These are phyloP conservation scores for Psidium friedrichsthalianum DNA, from an alignment of 345 rosid species.

Conservation along the genomic window DNA sequence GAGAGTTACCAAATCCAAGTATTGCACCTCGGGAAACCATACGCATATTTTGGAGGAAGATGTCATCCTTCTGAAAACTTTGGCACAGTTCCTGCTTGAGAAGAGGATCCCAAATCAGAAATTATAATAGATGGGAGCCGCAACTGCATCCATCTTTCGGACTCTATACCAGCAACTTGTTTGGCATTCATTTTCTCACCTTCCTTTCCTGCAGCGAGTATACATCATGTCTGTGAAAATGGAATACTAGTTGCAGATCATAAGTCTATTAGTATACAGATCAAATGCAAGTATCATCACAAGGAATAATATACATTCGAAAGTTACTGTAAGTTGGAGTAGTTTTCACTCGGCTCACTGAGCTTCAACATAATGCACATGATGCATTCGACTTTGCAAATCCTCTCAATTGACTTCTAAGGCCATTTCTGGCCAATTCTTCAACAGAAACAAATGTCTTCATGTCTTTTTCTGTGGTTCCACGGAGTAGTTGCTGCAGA, in stretches of 20 bases:
- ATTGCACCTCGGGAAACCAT: not conserved
- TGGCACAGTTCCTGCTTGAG: not conserved
- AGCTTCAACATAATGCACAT: not conserved
- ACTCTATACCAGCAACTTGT: conserved; percentile 12
- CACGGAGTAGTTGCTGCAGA: not conserved
- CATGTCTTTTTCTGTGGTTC: not conserved
- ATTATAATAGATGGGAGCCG: not conserved
- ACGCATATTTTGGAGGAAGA: not conserved
- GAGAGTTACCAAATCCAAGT: not conserved
- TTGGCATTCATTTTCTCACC: conserved; percentile 19
- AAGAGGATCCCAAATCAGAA: not conserved
- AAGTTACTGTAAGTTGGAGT: not conserved
- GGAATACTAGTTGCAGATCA: not conserved
- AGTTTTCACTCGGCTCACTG: not conserved
- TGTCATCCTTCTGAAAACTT: not conserved
- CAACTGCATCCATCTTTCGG: not conserved
- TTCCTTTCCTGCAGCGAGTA: conserved; percentile 26
- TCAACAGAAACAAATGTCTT: not conserved
- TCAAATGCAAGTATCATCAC: not conserved
- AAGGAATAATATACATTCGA: not conserved
- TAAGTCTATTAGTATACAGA: not conserved
- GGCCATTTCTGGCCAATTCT: not conserved
- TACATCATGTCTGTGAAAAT: not conserved
- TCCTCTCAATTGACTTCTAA: not conserved
- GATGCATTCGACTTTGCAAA: not conserved